Evolutionary conservation across 345 rosid genomes (phyloP), one percentile per base, ranked within the genome.

Genomic region (Reutealis trisperma): DNA sequence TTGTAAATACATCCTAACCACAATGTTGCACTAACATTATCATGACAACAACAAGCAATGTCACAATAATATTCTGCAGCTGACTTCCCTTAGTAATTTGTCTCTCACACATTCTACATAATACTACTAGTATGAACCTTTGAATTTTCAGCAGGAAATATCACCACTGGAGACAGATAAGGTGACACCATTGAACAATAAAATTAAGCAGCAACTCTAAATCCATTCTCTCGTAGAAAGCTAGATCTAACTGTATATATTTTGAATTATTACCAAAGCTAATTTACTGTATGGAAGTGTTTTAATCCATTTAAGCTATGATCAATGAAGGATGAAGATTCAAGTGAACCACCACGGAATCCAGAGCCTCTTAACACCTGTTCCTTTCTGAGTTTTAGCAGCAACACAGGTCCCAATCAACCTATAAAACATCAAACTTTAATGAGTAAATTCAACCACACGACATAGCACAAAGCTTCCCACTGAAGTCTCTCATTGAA

Each of bases 1-100:
- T 18, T 12, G 32, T 55, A 71, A 71, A 71, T 34, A 34, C 19
- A 67, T 42, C 70, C 70, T 66, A 14, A 49, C 58, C 42, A 49
- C 12, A 67, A 22, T 25, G 54, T 42, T 72, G 37, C 14, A 25
- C 4, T 24, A 21, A 45, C 13, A 25, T 24, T 24, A 59, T 45
- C 41, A 15, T 42, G 55, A 60, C 13, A 25, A 21, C 42, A 72
- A 25, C 41, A 0, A 37, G 41, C 41, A 12, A 47, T 15, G 60
- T 59, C 9, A n/a, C 55, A 59, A 59, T 4, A 24, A 68, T 25
- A 45, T 24, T 6, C 34, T 49, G 37, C 13, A 27, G 21, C 8
- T 49, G 24, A 14, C 41, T 54, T 37, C 24, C 71, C 71, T 19
- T 22, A 2, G 55, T 19, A 19, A 45, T 19, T 6, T 27, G 42